phyloP scores from a whole-genome alignment of 768 basidiomycete genomes.

The button mushroom (Agaricus bisporus) region DNA sequence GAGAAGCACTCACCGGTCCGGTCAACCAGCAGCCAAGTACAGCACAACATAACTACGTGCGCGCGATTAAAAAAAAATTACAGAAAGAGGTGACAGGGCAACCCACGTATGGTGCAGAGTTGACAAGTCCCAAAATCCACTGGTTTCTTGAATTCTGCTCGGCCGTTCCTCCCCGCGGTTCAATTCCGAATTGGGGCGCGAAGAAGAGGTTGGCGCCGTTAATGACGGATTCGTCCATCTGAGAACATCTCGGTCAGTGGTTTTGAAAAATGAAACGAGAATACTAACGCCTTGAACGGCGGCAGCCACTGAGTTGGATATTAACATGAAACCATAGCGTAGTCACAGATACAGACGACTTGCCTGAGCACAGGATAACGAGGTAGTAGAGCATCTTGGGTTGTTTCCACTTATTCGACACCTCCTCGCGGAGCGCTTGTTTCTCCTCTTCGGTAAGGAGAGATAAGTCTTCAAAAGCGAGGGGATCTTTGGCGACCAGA shows the following conservation, averaged over 20 bases:
- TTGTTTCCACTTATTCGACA: slow-evolving; percentile 45
- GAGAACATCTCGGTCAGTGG: slow-evolving; percentile 19
- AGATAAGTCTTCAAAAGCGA: slow-evolving; percentile 34
- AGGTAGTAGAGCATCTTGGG: slow-evolving; percentile 37
- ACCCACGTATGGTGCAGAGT: slow-evolving; percentile 40
- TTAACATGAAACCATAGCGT: not conserved
- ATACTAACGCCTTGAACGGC: slow-evolving; percentile 53
- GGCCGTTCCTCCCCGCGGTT: slow-evolving; percentile 20
- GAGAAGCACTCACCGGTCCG: slow-evolving; percentile 23
- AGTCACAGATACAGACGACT: not conserved
- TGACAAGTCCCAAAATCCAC: slow-evolving; percentile 73
- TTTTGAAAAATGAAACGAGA: not conserved
- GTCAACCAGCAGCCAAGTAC: slow-evolving; percentile 44
- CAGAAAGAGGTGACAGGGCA: not conserved
- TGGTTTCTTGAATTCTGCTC: slow-evolving; percentile 40
- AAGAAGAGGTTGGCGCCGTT: slow-evolving; percentile 63
- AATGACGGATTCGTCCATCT: slow-evolving; percentile 61
- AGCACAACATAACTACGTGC: not conserved
- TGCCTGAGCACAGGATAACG: slow-evolving; percentile 37
- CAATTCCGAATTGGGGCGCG: slow-evolving; percentile 47
- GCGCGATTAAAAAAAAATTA: not conserved
- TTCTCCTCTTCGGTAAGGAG: slow-evolving; percentile 34
- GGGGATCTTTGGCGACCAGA: slow-evolving; percentile 63
- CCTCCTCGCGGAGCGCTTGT: slow-evolving; percentile 35
- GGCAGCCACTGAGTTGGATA: slow-evolving; percentile 57